A percentile compares a stretch with the other conserved stretches of the same genome.
Evolutionary conservation across 2,329 filamentous ascomycete genomes (phyloP).

Genomic region (Ambrosiella cleistominuta): DNA sequence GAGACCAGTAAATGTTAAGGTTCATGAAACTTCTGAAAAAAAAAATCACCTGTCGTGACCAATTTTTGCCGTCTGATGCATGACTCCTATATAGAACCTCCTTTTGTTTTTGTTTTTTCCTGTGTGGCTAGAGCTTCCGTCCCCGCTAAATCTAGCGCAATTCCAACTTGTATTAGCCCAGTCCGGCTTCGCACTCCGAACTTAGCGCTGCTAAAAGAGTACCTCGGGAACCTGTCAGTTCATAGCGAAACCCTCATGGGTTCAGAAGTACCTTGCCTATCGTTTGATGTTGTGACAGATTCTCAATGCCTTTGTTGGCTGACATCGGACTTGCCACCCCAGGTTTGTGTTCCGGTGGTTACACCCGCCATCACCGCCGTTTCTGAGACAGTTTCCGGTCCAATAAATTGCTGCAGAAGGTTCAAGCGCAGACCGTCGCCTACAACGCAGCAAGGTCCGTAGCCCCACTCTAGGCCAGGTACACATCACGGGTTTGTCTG

Average conservation of each 20-base stretch:
- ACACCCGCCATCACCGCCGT: background rate
- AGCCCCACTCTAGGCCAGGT: background rate
- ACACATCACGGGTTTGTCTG: background rate
- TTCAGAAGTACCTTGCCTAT: background rate
- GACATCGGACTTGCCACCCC: background rate
- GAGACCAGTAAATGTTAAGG: no score
- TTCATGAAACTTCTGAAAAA: no score
- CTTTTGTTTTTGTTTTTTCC: background rate
- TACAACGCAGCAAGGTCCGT: background rate
- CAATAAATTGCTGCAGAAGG: background rate
- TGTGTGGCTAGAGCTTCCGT: slow-evolving; percentile 4
- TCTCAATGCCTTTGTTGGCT: background rate
- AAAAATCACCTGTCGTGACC: no score
- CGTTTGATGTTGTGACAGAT: background rate
- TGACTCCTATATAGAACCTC: background rate
- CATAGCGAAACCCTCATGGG: background rate
- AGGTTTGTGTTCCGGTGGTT: background rate
- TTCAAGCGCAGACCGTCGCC: background rate
- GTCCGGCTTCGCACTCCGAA: slow-evolving; percentile 12
- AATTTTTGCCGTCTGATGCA: no score
- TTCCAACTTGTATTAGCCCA: slow-evolving; percentile 1
- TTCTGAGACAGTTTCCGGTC: background rate
- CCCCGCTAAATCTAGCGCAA: background rate
- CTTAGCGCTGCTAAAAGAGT: slow-evolving; percentile 2
- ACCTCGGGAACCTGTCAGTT: background rate